Base-by-base conservation (phyloP, 2,329 filamentous ascomycete genomes). In the Pseudogymnoascus sp. region DNA sequence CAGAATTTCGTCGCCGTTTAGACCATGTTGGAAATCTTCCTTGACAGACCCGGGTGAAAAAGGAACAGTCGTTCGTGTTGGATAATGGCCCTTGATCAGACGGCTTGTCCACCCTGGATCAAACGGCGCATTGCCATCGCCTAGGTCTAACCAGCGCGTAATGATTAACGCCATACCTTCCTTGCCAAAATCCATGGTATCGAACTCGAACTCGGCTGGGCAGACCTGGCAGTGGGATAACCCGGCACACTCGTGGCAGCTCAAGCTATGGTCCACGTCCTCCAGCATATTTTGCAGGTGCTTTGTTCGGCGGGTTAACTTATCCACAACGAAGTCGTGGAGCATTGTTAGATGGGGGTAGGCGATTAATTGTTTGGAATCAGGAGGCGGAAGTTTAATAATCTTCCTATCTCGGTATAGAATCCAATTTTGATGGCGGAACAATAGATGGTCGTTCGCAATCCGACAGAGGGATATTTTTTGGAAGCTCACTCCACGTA, bases 111-210 rank as follows among this genome's bases (percentile, higher is more conserved):
- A 64, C 10, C 61, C 64, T 11, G 10, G 23, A 62, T 66, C 66
- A 8, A 36, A 62, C 21, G 14, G 25, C 45, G 64, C 21, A 16
- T 37, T 37, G n/a, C 63, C 63, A n/a, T 67, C 54, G 11, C 65
- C 65, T 37, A 65, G 39, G 64, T 66, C 65, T 54, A 65, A 62
- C 65, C 66, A 65, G 61, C 37, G 63, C 23, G 65, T 66, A 21
- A 67, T 10, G 51, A 66, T 64, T 61, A 67, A 54, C 39, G 61
- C 65, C 43, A 65, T 57, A 16, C 66, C 63, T 6, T 23, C 62
- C 11, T 6, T 57, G 10, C 63, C 60, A 21, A 66, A 65, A 57
- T 65, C 54, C 41, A 66, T 65, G 54, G 64, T 65, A 36, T 66
- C 65, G 36, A 68, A 23, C 28, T 64, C 60, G 34, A 68, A 66